A percentile compares a stretch with the other conserved stretches of the same genome.
These are phyloP conservation scores for Calocybe gangraenosa DNA, from an alignment of 768 basidiomycete species.

Conservation along the genomic window DNA sequence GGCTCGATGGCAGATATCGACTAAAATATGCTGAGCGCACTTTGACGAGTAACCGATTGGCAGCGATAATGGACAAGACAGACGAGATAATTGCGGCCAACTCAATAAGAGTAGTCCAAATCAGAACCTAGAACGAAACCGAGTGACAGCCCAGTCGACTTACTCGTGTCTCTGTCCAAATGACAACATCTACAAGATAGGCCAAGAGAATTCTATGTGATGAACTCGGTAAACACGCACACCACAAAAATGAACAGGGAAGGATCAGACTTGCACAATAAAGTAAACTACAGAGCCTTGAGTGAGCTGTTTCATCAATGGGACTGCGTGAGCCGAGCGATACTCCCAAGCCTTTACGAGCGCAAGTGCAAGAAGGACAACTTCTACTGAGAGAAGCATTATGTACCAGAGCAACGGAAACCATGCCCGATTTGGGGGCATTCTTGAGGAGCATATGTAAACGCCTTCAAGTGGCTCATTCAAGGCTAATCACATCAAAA, in stretches of 20 bases:
- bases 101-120: not conserved
- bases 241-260: no score
- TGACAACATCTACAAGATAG: no score
- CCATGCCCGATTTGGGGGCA: conserved; percentile 16
- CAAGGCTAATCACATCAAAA: conserved; percentile 8
- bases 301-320: not conserved
- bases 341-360: conserved; percentile 24
- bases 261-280: not conserved
- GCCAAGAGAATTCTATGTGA: no score
- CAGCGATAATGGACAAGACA: conserved; percentile 22
- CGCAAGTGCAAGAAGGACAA: conserved; percentile 19
- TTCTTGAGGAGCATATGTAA: conserved; percentile 25
- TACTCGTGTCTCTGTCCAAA: no score
- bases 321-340: conserved; percentile 1
- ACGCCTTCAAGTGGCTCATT: conserved; percentile 23
- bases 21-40: conserved; percentile 15
- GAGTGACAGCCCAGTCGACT: no score
- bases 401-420: no score
- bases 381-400: conserved; percentile 18
- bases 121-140: no score
- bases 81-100: conserved; percentile 23
- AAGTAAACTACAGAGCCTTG: not conserved
- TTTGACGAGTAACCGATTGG: conserved; percentile 25
- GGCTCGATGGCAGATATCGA: not conserved
- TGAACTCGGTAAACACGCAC: no score